Conservation (phyloP, 192 early-diverging fungal genomes). For the Tieghemiomyces parasiticus region DNA sequence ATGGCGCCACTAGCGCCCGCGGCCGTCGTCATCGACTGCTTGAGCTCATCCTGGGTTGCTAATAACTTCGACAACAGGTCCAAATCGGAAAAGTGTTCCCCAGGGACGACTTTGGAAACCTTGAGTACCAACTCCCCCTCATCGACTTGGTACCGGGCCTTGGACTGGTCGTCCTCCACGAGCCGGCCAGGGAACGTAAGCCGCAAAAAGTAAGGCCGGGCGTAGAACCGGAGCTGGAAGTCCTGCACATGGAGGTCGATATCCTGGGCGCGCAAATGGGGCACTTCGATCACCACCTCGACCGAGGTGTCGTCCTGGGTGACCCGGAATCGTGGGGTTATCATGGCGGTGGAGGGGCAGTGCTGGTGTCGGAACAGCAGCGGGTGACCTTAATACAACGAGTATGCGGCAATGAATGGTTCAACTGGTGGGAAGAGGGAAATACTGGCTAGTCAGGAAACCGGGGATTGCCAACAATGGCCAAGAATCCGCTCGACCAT, state of each 20-base stretch:
- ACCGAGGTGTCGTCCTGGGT: slow-evolving; percentile 65
- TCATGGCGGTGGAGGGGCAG: too few species aligned
- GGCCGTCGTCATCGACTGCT: not conserved
- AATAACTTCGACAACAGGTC: slow-evolving; percentile 81
- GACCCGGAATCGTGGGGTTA: slow-evolving; percentile 75
- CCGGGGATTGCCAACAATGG: too few species aligned
- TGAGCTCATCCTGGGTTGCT: slow-evolving; percentile 25
- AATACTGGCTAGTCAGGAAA: too few species aligned
- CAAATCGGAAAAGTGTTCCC: slow-evolving; percentile 73
- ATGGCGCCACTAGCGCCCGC: not conserved
- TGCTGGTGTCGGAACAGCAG: too few species aligned
- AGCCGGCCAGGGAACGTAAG: slow-evolving; percentile 68
- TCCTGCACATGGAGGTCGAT: slow-evolving; percentile 78
- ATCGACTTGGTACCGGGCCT: slow-evolving; percentile 64
- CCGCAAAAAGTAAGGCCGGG: slow-evolving; percentile 84
- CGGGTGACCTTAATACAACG: too few species aligned
- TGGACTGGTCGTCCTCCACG: slow-evolving; percentile 72
- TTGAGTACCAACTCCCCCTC: slow-evolving; percentile 52
- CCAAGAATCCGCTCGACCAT: too few species aligned
- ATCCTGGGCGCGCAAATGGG: slow-evolving; percentile 73
- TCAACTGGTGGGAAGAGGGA: too few species aligned
- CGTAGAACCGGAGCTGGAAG: slow-evolving; percentile 73
- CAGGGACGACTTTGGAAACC: slow-evolving; percentile 64
- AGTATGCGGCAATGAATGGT: too few species aligned
- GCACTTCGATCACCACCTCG: slow-evolving; percentile 57